Evolutionary conservation across 352 stramenopile genomes (phyloP).

Genomic region (Phytophthora uliginosa): DNA sequence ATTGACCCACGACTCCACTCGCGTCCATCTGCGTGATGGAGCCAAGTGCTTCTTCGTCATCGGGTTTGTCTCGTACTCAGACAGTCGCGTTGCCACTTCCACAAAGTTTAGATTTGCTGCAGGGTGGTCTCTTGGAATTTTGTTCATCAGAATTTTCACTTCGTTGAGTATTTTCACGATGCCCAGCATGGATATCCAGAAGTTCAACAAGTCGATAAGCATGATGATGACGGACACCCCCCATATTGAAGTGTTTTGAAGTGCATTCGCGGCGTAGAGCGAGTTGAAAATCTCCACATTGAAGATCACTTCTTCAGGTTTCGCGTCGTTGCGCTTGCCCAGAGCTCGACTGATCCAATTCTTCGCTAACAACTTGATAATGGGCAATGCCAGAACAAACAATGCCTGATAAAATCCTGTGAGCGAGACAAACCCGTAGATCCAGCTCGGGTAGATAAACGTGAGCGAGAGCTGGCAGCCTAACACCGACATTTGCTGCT

Average conservation of each 20-base stretch:
- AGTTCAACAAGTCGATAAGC: background rate
- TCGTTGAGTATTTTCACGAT: background rate
- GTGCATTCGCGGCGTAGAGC: background rate
- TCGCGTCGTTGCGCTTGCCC: slow-evolving; percentile 15
- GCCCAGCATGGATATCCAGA: background rate
- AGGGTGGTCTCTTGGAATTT: background rate
- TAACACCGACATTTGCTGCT: slow-evolving; percentile 1
- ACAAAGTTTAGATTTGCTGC: background rate
- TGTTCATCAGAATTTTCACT: background rate
- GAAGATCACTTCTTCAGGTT: slow-evolving; percentile 17
- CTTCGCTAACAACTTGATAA: slow-evolving; percentile 22
- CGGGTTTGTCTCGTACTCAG: background rate
- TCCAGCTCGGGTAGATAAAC: slow-evolving; percentile 30
- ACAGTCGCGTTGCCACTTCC: background rate
- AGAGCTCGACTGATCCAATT: slow-evolving; percentile 27
- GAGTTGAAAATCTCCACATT: background rate
- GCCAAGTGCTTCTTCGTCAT: background rate
- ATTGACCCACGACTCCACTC: background rate
- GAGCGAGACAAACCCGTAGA: slow-evolving; percentile 14
- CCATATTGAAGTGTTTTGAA: background rate
- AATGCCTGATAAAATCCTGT: slow-evolving; percentile 1
- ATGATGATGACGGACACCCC: background rate
- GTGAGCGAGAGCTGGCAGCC: slow-evolving; percentile 12
- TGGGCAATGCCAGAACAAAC: background rate
- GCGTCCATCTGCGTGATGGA: background rate